phyloP scores from a whole-genome alignment of 192 early-diverging fungal genomes.

The Geranomyces michiganensis region DNA sequence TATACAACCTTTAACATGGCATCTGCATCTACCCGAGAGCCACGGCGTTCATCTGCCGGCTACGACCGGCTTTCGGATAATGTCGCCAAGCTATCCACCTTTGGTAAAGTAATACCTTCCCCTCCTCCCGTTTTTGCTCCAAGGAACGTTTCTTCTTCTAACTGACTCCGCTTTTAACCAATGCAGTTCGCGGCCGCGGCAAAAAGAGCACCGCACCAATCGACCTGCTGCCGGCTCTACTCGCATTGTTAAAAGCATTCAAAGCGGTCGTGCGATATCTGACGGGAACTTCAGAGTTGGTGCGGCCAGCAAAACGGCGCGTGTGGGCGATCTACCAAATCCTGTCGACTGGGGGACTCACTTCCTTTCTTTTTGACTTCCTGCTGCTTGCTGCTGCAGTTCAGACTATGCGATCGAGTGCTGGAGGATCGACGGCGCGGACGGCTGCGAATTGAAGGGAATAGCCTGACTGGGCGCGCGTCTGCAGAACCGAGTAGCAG shows the following conservation, averaged over 20 bases:
- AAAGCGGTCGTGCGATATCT: constrained; percentile 56
- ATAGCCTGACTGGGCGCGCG: background rate
- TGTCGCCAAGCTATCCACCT: too few species aligned
- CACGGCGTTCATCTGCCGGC: too few species aligned
- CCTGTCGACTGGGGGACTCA: background rate
- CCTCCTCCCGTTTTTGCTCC: too few species aligned
- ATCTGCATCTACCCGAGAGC: too few species aligned
- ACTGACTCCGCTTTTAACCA: too few species aligned
- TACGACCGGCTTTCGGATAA: too few species aligned
- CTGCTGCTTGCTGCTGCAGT: background rate
- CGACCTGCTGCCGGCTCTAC: constrained; percentile 36
- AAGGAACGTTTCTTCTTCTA: too few species aligned
- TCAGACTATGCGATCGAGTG: background rate
- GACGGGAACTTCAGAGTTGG: constrained; percentile 65
- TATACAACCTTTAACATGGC: too few species aligned
- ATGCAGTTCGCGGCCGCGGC: constrained; percentile 34
- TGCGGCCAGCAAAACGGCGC: constrained; percentile 15
- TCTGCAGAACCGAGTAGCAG: constrained; percentile 1
- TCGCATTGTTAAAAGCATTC: constrained; percentile 56
- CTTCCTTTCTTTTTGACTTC: background rate
- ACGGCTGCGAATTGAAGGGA: constrained; percentile 6
- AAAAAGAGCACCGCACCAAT: constrained; percentile 3
- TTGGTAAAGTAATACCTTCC: too few species aligned
- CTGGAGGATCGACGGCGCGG: background rate
- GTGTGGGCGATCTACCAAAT: background rate